phyloP scores from a whole-genome alignment of 768 basidiomycete species.

The Leccinum imitatum region DNA sequence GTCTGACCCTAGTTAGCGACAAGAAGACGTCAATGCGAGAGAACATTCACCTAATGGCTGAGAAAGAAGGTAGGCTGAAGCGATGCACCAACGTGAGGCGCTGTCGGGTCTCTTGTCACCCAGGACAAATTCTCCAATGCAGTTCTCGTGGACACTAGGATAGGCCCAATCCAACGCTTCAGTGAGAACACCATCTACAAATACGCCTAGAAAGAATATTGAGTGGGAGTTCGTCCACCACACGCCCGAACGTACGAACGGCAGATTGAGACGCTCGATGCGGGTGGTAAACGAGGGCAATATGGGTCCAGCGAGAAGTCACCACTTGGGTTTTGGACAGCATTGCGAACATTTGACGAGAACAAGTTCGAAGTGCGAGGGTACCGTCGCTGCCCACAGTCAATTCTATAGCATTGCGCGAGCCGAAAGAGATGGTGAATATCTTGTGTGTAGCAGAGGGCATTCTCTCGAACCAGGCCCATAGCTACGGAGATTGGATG shows the following conservation, averaged over 20 bases:
- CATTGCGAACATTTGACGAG: slow-evolving; percentile 38
- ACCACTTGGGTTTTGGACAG: slow-evolving; percentile 49
- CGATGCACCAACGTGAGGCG: slow-evolving; percentile 57
- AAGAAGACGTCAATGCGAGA: not conserved
- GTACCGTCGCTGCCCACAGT: slow-evolving; percentile 54
- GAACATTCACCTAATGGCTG: slow-evolving; percentile 50
- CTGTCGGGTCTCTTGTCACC: slow-evolving; percentile 50
- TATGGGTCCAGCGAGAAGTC: slow-evolving; percentile 69
- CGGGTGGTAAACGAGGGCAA: slow-evolving; percentile 65
- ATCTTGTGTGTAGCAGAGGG: slow-evolving; percentile 36
- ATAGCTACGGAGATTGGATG: slow-evolving; percentile 34
- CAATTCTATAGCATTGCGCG: slow-evolving; percentile 41
- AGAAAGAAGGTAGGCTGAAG: slow-evolving; percentile 62
- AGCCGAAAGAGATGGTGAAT: slow-evolving; percentile 37
- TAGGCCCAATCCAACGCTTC: slow-evolving; percentile 66
- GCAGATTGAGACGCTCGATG: slow-evolving; percentile 53
- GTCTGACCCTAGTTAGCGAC: slow-evolving; percentile 38
- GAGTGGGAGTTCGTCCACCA: not conserved
- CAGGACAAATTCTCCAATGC: slow-evolving; percentile 45
- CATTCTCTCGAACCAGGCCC: slow-evolving; percentile 49
- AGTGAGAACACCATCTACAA: slow-evolving; percentile 67
- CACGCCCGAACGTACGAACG: slow-evolving; percentile 49
- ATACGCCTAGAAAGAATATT: slow-evolving; percentile 50
- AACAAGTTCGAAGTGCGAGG: slow-evolving; percentile 47
- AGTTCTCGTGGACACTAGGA: slow-evolving; percentile 48